phyloP scores from a whole-genome alignment of 257 asterid genomes.

The Solanum chiquidenum region DNA sequence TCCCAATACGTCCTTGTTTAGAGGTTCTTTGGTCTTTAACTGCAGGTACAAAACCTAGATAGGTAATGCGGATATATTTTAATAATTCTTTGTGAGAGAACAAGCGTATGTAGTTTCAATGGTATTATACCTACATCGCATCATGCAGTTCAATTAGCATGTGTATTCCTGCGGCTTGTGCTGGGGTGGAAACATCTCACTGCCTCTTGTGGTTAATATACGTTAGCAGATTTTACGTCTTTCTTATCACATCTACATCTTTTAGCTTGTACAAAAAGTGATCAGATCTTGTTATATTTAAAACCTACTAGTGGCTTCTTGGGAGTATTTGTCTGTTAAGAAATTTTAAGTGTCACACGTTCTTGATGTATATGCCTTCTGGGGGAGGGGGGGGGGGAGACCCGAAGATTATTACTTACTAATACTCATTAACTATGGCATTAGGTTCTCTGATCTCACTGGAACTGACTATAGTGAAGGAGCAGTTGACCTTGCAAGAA shows the following conservation, averaged over 20 bases:
- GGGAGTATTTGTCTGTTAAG: not conserved
- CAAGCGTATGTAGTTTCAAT: not conserved
- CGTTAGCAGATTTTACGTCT: not conserved
- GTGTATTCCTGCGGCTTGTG: not conserved
- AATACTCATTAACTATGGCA: conserved; percentile 10
- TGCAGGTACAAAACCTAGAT: not conserved
- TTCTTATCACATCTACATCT: not conserved
- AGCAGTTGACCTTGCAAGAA: conserved; percentile 81
- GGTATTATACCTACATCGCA: not conserved
- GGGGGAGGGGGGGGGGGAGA: not conserved
- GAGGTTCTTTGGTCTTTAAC: not conserved
- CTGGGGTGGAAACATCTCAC: not conserved
- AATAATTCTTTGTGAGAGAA: not conserved
- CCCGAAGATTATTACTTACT: conserved; percentile 7
- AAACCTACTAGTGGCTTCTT: not conserved
- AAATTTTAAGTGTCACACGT: not conserved
- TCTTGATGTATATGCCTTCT: not conserved
- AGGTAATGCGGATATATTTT: not conserved
- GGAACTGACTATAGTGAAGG: conserved; percentile 97
- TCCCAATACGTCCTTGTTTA: not conserved
- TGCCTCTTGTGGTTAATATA: not conserved
- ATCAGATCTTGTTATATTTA: not conserved
- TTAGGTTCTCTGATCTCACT: conserved; percentile 92
- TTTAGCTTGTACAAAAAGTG: not conserved
- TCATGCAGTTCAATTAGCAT: not conserved